Evolutionary conservation across 2,329 filamentous ascomycete species (phyloP), one percentile per base, ranked within the genome.

Genomic region (Waltergamsia citrina): DNA sequence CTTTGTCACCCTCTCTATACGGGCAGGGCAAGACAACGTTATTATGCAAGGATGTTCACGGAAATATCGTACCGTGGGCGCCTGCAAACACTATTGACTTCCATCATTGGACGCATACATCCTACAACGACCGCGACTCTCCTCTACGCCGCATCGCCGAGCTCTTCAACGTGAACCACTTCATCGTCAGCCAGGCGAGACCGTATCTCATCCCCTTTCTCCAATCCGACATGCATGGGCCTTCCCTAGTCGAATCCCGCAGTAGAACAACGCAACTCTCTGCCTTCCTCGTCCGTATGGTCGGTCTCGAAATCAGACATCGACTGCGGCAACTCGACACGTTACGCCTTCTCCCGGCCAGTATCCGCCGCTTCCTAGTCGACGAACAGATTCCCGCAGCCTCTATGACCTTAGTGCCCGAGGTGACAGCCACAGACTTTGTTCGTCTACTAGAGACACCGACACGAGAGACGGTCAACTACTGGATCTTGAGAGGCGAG

Each of bases 81-180:
- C 71, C 78, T 6, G 67, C 69, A 16, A 66, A 78, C 38, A 73
- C 75, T 1, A 62, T 59, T 12, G 68, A 74, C 33, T 83, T 83
- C 51, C 71, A 68, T n/a, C 74, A 81, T 28, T 83, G 78, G 71
- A 78, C 77, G 5, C 69, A 74, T 38, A 69, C 72, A 15, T 73
- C 70, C 6, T 78, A 81, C 53, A 69, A 69, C 27, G 78, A 84
- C 41, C 75, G 75, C 27, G 78, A 74, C 48, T 70, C 69, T 1
- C 72, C 71, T 3, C 69, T 92, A 2, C 69, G 76, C 35, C 74
- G 85, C 25, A 78, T 92, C 20, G 76, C 81, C 6, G 82, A 90
- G 58, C 72, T 90, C 9, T 92, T 92, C 69, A 93, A 93, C 52
- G 85, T 93, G 34, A 93, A 94, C 52, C 88, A 95, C 62, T 95